Evolutionary conservation across 768 basidiomycete species (phyloP).

Genomic region (Mycena leptocephala): DNA sequence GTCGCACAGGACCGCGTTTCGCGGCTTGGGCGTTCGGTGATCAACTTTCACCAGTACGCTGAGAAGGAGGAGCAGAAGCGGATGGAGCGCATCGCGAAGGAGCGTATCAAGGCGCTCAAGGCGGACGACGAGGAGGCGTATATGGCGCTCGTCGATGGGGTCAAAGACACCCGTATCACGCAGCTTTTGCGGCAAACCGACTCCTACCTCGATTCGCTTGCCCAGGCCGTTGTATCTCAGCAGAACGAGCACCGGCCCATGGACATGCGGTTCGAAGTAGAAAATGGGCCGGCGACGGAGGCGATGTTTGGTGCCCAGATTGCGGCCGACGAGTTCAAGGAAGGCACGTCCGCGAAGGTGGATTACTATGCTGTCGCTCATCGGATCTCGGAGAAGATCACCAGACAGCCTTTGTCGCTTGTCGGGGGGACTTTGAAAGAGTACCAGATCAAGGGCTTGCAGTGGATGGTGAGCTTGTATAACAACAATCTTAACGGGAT

Average conservation of each 20-base stretch:
- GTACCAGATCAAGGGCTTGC: constrained; percentile 94
- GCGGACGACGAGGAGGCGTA: constrained; percentile 99
- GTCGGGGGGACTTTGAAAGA: constrained; percentile 94
- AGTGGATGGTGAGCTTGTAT: constrained; percentile 99
- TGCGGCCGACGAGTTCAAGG: constrained; percentile 69
- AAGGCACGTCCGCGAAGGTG: constrained; percentile 80
- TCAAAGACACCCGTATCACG: constrained; percentile 98
- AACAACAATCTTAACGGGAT: constrained; percentile 97
- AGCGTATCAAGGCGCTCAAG: constrained; percentile 97
- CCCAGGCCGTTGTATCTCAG: constrained; percentile 93
- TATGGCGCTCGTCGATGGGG: constrained; percentile 98
- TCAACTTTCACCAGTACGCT: constrained; percentile 88
- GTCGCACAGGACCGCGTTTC: constrained; percentile 76
- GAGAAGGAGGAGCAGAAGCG: constrained; percentile 99
- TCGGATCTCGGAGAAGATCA: constrained; percentile 88
- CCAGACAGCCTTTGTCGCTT: constrained; percentile 80
- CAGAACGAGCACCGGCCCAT: constrained; percentile 78
- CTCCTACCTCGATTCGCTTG: constrained; percentile 93
- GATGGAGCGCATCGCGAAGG: constrained; percentile 95
- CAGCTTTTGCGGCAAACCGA: constrained; percentile 97
- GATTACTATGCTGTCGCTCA: constrained; percentile 99
- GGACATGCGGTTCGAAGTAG: constrained; percentile 67
- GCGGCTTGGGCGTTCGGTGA: constrained; percentile 85
- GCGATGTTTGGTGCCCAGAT: constrained; percentile 92
- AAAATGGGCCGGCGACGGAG: constrained; percentile 86